Percentiles rank a stretch among this genome's conserved stretches.
Conservation (phyloP, 2,329 filamentous ascomycete species). For the Arthrobotrys pseudoclavata region DNA sequence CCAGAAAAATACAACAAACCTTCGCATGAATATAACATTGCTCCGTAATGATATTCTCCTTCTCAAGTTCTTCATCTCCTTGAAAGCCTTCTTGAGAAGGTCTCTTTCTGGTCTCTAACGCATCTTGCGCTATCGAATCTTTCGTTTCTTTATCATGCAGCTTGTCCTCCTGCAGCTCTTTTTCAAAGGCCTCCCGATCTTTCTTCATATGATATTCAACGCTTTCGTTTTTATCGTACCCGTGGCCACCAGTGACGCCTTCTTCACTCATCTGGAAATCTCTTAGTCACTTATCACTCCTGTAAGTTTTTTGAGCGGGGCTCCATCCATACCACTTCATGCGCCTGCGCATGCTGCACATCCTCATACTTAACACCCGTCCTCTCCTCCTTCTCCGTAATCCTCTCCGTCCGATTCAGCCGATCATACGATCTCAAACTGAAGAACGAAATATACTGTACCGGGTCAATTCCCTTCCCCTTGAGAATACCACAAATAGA, state of each 20-base stretch:
- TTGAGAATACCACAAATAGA: conserved; percentile 87
- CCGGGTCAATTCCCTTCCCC: conserved; percentile 81
- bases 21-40: conserved; percentile 97
- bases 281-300: conserved; percentile 73
- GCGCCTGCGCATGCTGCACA: conserved; percentile 86
- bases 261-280: conserved; percentile 59
- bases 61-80: conserved; percentile 79
- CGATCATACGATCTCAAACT: conserved; percentile 94
- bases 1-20: conserved; percentile 67
- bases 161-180: conserved; percentile 66
- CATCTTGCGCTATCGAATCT: conserved; percentile 79
- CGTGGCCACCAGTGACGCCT: conserved; percentile 62
- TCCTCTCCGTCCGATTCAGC: conserved; percentile 81
- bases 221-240: conserved; percentile 65
- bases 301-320: conserved; percentile 68
- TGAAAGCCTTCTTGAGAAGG: conserved; percentile 81
- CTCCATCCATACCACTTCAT: conserved; percentile 74
- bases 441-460: conserved; percentile 89
- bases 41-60: conserved; percentile 91
- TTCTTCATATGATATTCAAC: conserved; percentile 51
- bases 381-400: conserved; percentile 81
- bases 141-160: conserved; percentile 62
- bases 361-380: conserved; percentile 88
- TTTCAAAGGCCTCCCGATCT: conserved; percentile 68
- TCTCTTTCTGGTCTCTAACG: conserved; percentile 79